phyloP scores from a whole-genome alignment of 2,329 filamentous ascomycete genomes.

The Neoarthrinium moseri region DNA sequence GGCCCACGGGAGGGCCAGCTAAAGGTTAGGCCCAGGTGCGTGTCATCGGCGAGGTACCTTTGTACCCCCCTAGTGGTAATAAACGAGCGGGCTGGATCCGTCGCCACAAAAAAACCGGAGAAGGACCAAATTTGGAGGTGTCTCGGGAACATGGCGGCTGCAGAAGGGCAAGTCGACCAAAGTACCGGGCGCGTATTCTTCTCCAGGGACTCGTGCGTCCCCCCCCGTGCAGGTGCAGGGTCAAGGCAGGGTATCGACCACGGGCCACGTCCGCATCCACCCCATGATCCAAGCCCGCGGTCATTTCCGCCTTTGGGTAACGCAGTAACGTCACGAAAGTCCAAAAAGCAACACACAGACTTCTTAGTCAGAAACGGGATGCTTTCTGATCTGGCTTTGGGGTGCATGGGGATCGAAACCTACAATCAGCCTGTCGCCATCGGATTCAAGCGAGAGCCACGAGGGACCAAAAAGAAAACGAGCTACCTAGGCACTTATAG shows the following conservation, averaged over 20 bases:
- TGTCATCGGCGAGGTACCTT: too few relatives aligned
- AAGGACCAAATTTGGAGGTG: conserved; percentile 13
- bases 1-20: conserved; percentile 4
- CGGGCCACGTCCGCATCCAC: neutral
- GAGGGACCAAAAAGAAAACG: too few relatives aligned
- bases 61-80: too few relatives aligned
- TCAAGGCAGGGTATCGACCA: conserved; percentile 3
- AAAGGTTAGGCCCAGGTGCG: too few relatives aligned
- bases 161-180: conserved; percentile 3
- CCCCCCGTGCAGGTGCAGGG: too few relatives aligned
- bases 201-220: conserved; percentile 6
- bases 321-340: conserved; percentile 3
- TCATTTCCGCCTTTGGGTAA: conserved; percentile 4
- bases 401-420: too few relatives aligned
- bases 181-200: neutral
- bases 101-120: conserved; percentile 11
- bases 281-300: neutral
- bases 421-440: too few relatives aligned
- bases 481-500: too few relatives aligned
- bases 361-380: too few relatives aligned
- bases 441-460: too few relatives aligned
- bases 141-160: conserved; percentile 10
- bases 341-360: too few relatives aligned
- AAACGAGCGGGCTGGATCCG: conserved; percentile 2
- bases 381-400: too few relatives aligned